Evolutionary conservation across 1,284 basidiomycete species (phyloP), one percentile per base, ranked within the genome.

Genomic region (Ganoderma lucidum): DNA sequence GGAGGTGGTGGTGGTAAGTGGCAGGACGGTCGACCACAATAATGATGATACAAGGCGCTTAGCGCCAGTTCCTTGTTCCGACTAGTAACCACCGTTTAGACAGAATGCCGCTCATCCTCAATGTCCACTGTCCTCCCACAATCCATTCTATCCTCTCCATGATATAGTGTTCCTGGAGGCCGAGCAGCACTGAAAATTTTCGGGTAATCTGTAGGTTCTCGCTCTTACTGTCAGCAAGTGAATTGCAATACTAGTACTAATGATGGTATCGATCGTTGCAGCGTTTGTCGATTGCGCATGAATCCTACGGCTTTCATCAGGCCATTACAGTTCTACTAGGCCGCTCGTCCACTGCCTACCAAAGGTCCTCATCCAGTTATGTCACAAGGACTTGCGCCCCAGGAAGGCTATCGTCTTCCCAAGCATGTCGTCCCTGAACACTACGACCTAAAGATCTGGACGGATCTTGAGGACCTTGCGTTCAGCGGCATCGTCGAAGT

Each of bases 401-500:
- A 45, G 41, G 30, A 62, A n/a, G 62, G 88, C 70, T 94, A 92
- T 80, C 90, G 95, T 74, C 87, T 97, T 61, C 95, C 95, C 8
- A 87, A 85, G 9, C 84, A 90, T 73, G 90, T 95, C 65, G 88
- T 85, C 72, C 93, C 95, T 12, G 56, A 59, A 30, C 95, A 97
- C 80, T 98, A 98, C 81, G 93, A 92, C 74, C 81, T 98, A 60
- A 91, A 89, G 60, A 83, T 97, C 80, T 91, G 88, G 78, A 97
- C 96, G 3, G 93, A 97, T 80, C 87, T 98, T 60, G 85, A 92
- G 70, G 85, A 86, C 15, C 84, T 89, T 62, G 86, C 81, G 23
- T 98, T 96, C 78, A 85, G 89, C 35, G 97, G 97, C 45, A 86
- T 92, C 64, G 94, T 92, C 42, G 88, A 90, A 73, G 89, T 96